Evolutionary conservation across 176 grass and related monocot species (phyloP).

Genomic region (Ananas comosus): DNA sequence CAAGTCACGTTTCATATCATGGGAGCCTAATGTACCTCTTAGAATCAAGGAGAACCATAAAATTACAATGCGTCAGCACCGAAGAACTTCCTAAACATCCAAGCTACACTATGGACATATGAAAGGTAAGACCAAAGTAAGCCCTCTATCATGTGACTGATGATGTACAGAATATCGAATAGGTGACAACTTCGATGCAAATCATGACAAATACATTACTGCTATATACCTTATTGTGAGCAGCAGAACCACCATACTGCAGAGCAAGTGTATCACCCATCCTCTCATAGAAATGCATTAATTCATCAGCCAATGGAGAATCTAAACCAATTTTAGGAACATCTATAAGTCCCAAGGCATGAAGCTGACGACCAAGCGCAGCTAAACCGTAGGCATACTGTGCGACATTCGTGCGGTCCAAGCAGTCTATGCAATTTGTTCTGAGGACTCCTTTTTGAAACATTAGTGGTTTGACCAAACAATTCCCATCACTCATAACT

Average conservation of each 20-base stretch:
- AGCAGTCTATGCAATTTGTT: conserved; percentile 98
- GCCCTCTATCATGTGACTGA: too few species aligned
- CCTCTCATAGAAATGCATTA: conserved; percentile 88
- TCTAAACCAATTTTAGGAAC: conserved; percentile 62
- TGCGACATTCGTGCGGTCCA: conserved; percentile 97
- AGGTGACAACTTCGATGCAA: not conserved
- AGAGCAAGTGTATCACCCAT: conserved; percentile 91
- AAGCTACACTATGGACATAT: too few species aligned
- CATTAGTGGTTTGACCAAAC: conserved; percentile 32
- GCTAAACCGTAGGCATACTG: conserved; percentile 85
- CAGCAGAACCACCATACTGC: conserved; percentile 87
- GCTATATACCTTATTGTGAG: conserved; percentile 86
- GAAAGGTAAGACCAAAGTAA: too few species aligned
- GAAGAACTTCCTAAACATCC: too few species aligned
- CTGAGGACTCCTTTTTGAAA: conserved; percentile 86
- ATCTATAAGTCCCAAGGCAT: conserved; percentile 47
- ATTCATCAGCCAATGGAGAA: conserved; percentile 52
- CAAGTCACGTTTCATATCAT: too few species aligned
- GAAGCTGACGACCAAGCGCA: conserved; percentile 75
- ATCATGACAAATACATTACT: not conserved
- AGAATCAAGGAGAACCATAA: too few species aligned
- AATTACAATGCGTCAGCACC: too few species aligned
- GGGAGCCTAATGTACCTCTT: too few species aligned
- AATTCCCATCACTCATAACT: not conserved
- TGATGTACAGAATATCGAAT: too few species aligned